A percentile compares a stretch with the other conserved stretches of the same genome.
Evolutionary conservation across 495 filamentous ascomycete species (phyloP).

Genomic region (Platismatia glauca): DNA sequence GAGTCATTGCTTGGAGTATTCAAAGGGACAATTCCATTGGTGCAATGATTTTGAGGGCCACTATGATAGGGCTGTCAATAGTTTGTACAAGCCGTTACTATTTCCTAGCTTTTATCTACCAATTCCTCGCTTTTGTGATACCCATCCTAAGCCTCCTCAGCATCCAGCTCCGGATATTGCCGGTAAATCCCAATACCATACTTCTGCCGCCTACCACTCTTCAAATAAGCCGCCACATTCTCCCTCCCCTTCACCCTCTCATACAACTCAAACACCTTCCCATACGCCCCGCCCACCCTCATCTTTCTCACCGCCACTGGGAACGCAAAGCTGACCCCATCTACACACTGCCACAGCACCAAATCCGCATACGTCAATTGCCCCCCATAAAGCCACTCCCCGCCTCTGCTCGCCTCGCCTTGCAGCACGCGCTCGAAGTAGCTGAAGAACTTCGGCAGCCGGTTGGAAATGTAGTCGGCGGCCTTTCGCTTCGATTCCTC

Average conservation of each 20-base stretch:
- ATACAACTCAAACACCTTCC: constrained; percentile 47
- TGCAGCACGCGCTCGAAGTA: constrained; percentile 56
- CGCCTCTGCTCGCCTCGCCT: constrained; percentile 39
- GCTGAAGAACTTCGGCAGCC: constrained; percentile 55
- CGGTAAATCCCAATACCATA: constrained; percentile 52
- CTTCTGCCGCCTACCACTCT: constrained; percentile 44
- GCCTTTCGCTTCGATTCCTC: constrained; percentile 43
- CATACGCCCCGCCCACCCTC: constrained; percentile 40
- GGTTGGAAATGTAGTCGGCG: constrained; percentile 43
- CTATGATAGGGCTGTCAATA: neutral
- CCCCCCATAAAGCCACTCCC: constrained; percentile 49
- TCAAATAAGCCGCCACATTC: constrained; percentile 51
- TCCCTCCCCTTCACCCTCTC: constrained; percentile 44
- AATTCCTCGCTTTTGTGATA: neutral
- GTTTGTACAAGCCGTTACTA: neutral
- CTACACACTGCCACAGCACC: constrained; percentile 55
- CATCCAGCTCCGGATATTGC: constrained; percentile 54
- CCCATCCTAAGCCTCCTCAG: constrained; percentile 5
- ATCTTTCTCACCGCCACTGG: constrained; percentile 46
- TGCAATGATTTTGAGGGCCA: neutral
- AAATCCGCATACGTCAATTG: constrained; percentile 57
- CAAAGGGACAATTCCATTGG: neutral
- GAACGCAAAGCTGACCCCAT: constrained; percentile 51
- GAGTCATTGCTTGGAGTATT: neutral
- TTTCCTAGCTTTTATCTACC: neutral